A percentile compares a stretch with the other conserved stretches of the same genome.
Conservation (phyloP, 352 stramenopile species). For the Hyaloperonospora arabidopsidis region DNA sequence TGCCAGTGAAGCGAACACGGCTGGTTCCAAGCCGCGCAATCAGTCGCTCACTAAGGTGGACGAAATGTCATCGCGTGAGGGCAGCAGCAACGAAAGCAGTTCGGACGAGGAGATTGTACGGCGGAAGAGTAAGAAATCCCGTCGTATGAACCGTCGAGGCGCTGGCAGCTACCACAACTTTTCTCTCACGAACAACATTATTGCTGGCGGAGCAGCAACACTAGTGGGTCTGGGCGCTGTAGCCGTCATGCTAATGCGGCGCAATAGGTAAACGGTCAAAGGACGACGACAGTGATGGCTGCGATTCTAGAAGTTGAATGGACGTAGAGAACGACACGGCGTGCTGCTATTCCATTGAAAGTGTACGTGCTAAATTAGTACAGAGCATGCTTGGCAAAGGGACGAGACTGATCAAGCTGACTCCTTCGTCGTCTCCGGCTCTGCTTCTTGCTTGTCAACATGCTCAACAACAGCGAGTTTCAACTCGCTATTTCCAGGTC, state of each 20-base stretch:
- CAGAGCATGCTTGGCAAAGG: not conserved
- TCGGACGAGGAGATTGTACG: conserved; percentile 40
- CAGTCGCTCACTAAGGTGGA: conserved; percentile 77
- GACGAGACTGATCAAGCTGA: conserved; percentile 17
- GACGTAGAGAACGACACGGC: conserved; percentile 12
- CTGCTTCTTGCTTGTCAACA: conserved; percentile 12
- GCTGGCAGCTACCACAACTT: conserved; percentile 5
- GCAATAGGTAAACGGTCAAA: conserved; percentile 28
- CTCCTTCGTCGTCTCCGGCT: conserved; percentile 16
- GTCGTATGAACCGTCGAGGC: conserved; percentile 32
- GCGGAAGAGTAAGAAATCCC: conserved; percentile 39
- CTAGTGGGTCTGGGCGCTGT: conserved; percentile 40
- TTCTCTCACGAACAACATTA: conserved; percentile 21
- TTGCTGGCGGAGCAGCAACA: conserved; percentile 33
- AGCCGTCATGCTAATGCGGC: conserved; percentile 50
- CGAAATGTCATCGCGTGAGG: conserved; percentile 54
- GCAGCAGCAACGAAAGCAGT: conserved; percentile 28
- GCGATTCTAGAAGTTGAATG: not conserved
- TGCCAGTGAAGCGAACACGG: conserved; percentile 15
- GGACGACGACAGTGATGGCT: not conserved
- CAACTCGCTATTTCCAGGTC: conserved; percentile 17
- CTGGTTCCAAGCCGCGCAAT: conserved; percentile 24
- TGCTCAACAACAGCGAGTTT: conserved; percentile 17
- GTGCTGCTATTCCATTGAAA: not conserved
- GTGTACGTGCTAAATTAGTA: not conserved